Evolutionary conservation across 345 rosid species (phyloP).

Genomic region (Eucalyptus dawsonii): DNA sequence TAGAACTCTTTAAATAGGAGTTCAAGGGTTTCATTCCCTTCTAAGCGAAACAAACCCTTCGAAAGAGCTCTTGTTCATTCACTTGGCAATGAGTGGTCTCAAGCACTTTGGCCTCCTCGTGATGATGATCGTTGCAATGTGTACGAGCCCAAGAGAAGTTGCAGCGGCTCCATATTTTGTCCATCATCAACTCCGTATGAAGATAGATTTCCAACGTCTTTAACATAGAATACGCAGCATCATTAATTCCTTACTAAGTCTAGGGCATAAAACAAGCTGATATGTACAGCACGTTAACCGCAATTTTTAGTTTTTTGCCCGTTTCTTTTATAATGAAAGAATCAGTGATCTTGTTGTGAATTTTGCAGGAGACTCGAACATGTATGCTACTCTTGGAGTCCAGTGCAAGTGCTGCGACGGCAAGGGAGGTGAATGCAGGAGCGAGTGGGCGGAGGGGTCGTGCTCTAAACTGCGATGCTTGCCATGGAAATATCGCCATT

Average conservation of each 20-base stretch:
- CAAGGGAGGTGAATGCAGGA: conserved; percentile 16
- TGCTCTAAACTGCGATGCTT: conserved; percentile 25
- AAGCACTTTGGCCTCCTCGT: neutral
- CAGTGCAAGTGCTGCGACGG: conserved; percentile 43
- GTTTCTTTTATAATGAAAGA: neutral
- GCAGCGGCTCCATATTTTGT: neutral
- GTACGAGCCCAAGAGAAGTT: neutral
- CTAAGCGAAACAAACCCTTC: neutral
- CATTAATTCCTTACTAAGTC: neutral
- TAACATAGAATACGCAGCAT: neutral
- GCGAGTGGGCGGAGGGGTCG: conserved; percentile 11
- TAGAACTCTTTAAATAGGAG: neutral
- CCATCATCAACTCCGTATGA: neutral
- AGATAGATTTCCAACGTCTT: neutral
- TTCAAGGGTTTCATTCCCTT: neutral
- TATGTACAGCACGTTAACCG: neutral
- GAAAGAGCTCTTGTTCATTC: neutral
- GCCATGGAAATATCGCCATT: conserved; percentile 21
- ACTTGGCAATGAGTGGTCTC: neutral
- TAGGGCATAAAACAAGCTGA: neutral
- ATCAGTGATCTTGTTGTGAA: neutral
- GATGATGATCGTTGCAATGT: neutral
- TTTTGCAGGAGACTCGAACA: conserved; percentile 8
- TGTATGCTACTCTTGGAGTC: conserved; percentile 14
- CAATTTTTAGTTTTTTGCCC: neutral